Evolutionary conservation across 2,329 filamentous ascomycete species (phyloP), one percentile per base, ranked within the genome.

Genomic region (Aureobasidium sp.): DNA sequence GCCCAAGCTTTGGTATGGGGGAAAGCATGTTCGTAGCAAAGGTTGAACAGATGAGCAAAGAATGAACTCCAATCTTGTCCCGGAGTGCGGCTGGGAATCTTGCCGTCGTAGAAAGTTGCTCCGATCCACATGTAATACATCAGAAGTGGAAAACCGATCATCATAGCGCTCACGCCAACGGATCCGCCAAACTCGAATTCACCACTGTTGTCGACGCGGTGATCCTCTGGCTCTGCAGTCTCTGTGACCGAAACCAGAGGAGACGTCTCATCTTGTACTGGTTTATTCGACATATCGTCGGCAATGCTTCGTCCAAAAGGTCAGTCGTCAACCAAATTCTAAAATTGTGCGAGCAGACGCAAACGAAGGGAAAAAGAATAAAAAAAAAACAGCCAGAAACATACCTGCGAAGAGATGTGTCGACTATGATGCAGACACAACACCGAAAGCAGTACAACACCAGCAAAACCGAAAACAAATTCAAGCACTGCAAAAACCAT

Each of bases 71-170:
- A 78, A 59, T 75, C 82, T 74, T 95, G 79, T 37, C 79, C 86
- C 39, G 79, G 68, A 2, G 72, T 71, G 27, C 38, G 38, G 48
- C 72, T 70, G n/a, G 90, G 90, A 32, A 91, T 74, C 58, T 85
- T 81, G 59, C 90, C 89, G 65, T 86, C 74, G 70, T 95, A 95
- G 71, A 89, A 93, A 44, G 83, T 89, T 24, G 90, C 85, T 40
- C 90, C 90, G 69, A 93, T 83, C 88, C 89, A 95, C 89, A 95
- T 94, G 74, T 94, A 95, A 78, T 87, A 95, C 90, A 95, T 95
- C 62, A 96, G 78, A 32, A 84, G 57, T 14, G 90, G 90, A 70
- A 95, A 96, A 34, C 84, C 80, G 57, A 88, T 77, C 87, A 95
- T 95, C 79, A 95, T 87, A 59, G 79, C 72, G 17, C 79, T 68